Base-by-base conservation (phyloP, 2,329 filamentous ascomycete genomes). In the Pyrenophora graminea region DNA sequence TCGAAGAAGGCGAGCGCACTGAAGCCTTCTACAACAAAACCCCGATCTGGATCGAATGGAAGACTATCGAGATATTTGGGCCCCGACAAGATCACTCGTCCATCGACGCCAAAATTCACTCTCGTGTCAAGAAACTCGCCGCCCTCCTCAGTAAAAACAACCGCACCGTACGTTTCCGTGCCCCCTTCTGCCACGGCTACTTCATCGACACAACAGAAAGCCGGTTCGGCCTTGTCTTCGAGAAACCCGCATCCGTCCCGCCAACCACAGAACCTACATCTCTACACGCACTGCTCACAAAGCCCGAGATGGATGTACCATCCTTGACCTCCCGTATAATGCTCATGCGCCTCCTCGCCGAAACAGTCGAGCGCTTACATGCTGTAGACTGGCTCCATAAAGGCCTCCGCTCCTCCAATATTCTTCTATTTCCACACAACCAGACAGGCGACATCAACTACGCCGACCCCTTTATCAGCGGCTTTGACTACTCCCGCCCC, bases 301-400 rank as follows among this genome's bases (percentile, higher is more conserved):
- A 39, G 1, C 36, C 27, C 3, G n/a, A 45, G 2, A n/a, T 53
- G 21, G 56, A 68, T 6, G 71, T 74, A 23, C 82, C 82, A 1
- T 73, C 78, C 1, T 74, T 85, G 3, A 82, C 80, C 0, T 75
- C 79, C 19, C 76, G 83, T 27, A 73, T 84, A 46, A 69, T 63
- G 23, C 75, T 85, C 15, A 82, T 82, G 38, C 75, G 77, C 39
- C 77, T 78, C 21, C 72, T 85, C 25, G 74, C 79, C 49, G 79
- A 80, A 59, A 83, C 78, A 15, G 64, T 85, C 3, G 68, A 84
- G 33, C 33, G 23, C 23, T 9, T 25, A 25, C 81, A 84, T 59
- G 76, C 79, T 2, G 80, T 82, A 1, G 77, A 82, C 53, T 84
- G 81, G 81, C 73, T 84, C 5, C 82, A 84, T 71, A 84, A 85